Base-by-base conservation (phyloP, 2,329 filamentous ascomycete species). In the Ophiosphaerella korrae region DNA sequence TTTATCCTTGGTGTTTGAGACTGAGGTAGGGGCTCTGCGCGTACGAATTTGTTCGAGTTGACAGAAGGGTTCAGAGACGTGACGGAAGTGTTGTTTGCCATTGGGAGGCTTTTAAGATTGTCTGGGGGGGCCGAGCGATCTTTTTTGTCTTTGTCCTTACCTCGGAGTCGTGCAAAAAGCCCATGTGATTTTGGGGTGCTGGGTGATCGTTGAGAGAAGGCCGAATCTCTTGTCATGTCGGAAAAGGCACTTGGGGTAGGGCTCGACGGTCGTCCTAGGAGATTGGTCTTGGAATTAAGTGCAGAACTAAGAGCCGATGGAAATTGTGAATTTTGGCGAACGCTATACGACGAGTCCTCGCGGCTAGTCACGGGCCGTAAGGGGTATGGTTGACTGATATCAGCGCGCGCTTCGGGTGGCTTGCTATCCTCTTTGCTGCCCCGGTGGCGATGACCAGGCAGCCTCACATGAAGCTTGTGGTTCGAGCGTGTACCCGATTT, bases 161-260 rank as follows among this genome's bases (percentile, higher is more conserved):
- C 77, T 43, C 78, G 79, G 36, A 85, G 73, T 40, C 80, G 79
- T 49, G 80, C 80, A 45, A 86, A 75, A 13, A 85, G 70, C 1
- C 78, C 82, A 41, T 80, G 76, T 53, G 79, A 77, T 16, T 65
- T 72, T 40, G 76, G 75, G 37, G 82, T 80, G 45, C 79, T 78
- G 1, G 87, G 86, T 16, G 63, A 88, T 14, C 80, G 80, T 64
- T 86, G 83, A 5, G 66, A 48, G 29, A 48, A 13, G 35, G 68
- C 39, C 50, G 54, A 53, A 65, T 74, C 80, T 67, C 70, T 80
- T 69, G 74, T 83, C 74, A 77, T 77, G 18, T 78, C 81, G 66
- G 88, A 90, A 61, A 83, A 83, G 36, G 83, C 79, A 72, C 90
- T 94, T 7, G 92, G 89, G 0, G 90, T 90, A 23, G 92, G 91